Base-by-base conservation (phyloP, 208 protist genomes). In the Acanthamoeba castellanii region DNA sequence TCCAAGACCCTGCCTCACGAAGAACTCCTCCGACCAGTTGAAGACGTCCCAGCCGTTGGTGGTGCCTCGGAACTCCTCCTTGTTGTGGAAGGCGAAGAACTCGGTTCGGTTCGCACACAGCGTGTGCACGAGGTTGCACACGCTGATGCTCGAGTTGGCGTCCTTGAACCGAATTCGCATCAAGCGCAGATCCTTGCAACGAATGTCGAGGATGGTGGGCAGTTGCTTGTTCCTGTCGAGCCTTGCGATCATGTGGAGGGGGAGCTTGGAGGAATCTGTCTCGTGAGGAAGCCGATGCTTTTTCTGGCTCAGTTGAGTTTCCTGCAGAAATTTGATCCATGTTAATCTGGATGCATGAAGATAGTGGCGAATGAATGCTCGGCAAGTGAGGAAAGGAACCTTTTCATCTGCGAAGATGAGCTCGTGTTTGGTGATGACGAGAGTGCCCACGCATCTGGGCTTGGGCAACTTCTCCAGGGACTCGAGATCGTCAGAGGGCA, bases 61-160 rank as follows among this genome's bases (percentile, higher is more conserved):
- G 14, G 72, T 94, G 45, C 47, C 72, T 3, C n/a, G 9, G 61
- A 94, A 94, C n/a, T 94, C 91, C 42, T 94, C 91, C 74, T 87
- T 94, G 91, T 94, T 94, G 91, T 87, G 74, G 76, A 87, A 94
- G 55, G 91, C 91, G n/a, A 88, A 94, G 68, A 85, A 88, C 32
- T 94, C 74, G 30, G 57, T 47, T 50, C 91, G 50, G 55, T 88
- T 87, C 42, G 88, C 27, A 27, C 91, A 94, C 45, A 87, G 45
- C 8, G 55, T 47, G 37, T 94, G 66, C 7, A 94, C 52, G 30
- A 87, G 45, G 47, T 94, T 94, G 72, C 91, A 94, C 30, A 94
- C n/a, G 11, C 74, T 85, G 42, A 94, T 94, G 61, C 66, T 87
- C 9, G 91, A 94, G 57, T 94, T 94, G 45, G 91, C 91, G 45